phyloP scores from a whole-genome alignment of 75 land plant species.

The Adiantum capillusveneris region DNA sequence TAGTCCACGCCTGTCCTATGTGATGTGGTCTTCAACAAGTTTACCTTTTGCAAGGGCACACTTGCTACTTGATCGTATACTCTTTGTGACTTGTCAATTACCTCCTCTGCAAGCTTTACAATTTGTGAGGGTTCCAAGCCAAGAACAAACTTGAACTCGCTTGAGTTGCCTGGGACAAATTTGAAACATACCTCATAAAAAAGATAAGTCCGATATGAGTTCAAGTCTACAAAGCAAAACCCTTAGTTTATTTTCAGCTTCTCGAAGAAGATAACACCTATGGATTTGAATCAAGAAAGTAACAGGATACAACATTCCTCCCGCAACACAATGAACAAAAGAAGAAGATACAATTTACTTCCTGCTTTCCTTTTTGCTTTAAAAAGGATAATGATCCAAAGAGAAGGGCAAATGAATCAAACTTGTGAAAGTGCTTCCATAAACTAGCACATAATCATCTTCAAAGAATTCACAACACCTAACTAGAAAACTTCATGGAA shows the following conservation, averaged over 20 bases:
- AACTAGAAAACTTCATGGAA: too few species aligned
- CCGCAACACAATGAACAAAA: too few species aligned
- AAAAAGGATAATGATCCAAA: too few species aligned
- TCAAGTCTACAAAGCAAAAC: neutral
- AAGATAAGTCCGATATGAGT: neutral
- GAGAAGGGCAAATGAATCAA: too few species aligned
- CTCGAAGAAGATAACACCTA: neutral
- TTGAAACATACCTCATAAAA: neutral
- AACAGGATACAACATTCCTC: neutral
- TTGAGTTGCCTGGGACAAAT: neutral
- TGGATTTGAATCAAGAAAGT: neutral
- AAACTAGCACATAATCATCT: too few species aligned
- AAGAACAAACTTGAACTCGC: conserved; percentile 15
- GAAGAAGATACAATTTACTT: too few species aligned
- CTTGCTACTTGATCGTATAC: conserved; percentile 75
- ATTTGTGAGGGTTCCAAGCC: conserved; percentile 64
- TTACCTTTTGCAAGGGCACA: conserved; percentile 70
- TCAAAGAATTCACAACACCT: too few species aligned
- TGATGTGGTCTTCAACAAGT: too few species aligned
- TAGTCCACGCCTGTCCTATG: too few species aligned
- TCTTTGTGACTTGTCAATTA: conserved; percentile 60
- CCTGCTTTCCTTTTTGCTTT: too few species aligned
- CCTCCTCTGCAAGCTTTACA: conserved; percentile 41
- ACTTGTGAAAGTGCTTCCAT: too few species aligned
- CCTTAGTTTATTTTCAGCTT: neutral